A percentile compares a stretch with the other conserved stretches of the same genome.
Evolutionary conservation across 225 moss, liverwort and hornwort species (phyloP).

Genomic region (Straminergon stramineum): DNA sequence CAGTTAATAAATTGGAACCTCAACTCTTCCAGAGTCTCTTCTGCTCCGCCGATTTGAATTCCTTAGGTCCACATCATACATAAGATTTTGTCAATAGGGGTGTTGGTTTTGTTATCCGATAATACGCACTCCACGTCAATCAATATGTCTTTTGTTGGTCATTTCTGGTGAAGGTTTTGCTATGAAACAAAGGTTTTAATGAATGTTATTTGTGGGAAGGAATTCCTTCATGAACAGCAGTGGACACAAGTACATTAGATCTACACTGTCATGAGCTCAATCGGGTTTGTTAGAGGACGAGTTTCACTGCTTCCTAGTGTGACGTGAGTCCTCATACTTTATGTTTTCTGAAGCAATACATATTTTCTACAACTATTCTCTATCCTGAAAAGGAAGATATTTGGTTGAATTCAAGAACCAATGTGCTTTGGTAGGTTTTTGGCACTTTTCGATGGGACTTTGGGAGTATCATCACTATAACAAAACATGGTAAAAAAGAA

Average conservation of each 20-base stretch:
- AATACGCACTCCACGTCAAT: not conserved
- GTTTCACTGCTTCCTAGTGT: constrained; percentile 45
- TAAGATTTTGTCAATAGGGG: not conserved
- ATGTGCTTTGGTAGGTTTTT: not conserved
- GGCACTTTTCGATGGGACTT: not conserved
- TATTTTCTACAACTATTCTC: not conserved
- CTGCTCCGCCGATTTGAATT: not conserved
- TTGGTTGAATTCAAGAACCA: not conserved
- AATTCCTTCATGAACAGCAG: constrained; percentile 67
- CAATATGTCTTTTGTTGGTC: not conserved
- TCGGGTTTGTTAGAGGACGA: constrained; percentile 73
- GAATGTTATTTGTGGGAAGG: constrained; percentile 66
- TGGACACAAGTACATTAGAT: constrained; percentile 58
- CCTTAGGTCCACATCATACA: not conserved
- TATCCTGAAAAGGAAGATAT: not conserved
- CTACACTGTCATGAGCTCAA: constrained; percentile 54
- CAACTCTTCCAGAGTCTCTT: not conserved
- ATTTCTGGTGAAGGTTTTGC: not conserved
- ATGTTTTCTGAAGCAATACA: not conserved
- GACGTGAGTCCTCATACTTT: constrained; percentile 21
- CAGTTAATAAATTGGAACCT: not conserved
- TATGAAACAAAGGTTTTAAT: constrained; percentile 62
- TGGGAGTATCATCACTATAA: not conserved
- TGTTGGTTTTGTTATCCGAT: not conserved
- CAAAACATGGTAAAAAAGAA: no score